phyloP scores from a whole-genome alignment of 371 early-diverging fungal genomes.

The Rhizopus sp. region DNA sequence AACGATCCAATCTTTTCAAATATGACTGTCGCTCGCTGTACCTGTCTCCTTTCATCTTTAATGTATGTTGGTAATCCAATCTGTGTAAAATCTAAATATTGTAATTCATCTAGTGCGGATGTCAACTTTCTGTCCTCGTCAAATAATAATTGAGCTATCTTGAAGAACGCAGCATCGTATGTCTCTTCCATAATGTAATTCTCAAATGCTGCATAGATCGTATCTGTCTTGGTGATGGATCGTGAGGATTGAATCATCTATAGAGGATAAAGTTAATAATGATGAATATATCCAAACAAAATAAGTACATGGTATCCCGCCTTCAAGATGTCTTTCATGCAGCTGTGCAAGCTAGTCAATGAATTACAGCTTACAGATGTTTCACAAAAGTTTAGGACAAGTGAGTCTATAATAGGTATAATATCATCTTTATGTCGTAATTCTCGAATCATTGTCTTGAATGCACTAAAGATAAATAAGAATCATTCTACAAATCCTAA shows the following conservation, averaged over 20 bases:
- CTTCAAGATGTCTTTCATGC: constrained; percentile 6
- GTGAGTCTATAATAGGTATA: background rate
- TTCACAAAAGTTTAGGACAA: constrained; percentile 9
- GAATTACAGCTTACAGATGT: constrained; percentile 4
- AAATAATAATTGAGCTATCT: constrained; percentile 43
- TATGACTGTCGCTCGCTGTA: constrained; percentile 36
- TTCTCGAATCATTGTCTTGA: background rate
- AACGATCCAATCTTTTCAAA: constrained; percentile 48
- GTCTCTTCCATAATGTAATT: constrained; percentile 54
- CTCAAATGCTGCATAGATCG: constrained; percentile 30
- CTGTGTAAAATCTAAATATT: constrained; percentile 49
- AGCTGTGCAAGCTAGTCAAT: constrained; percentile 5
- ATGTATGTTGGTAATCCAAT: constrained; percentile 42
- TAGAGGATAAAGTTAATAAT: too few species aligned
- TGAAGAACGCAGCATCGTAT: constrained; percentile 58
- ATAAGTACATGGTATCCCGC: constrained; percentile 7
- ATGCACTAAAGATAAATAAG: background rate
- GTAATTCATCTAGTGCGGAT: constrained; percentile 33
- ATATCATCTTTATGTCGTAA: background rate
- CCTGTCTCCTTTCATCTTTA: constrained; percentile 28
- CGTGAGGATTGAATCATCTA: too few species aligned
- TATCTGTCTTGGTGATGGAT: background rate
- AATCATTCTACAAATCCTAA: too few species aligned
- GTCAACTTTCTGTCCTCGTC: constrained; percentile 38
- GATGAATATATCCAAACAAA: too few species aligned